Evolutionary conservation across 208 protist genomes (phyloP).

Genomic region (Leishmania tarentolae): DNA sequence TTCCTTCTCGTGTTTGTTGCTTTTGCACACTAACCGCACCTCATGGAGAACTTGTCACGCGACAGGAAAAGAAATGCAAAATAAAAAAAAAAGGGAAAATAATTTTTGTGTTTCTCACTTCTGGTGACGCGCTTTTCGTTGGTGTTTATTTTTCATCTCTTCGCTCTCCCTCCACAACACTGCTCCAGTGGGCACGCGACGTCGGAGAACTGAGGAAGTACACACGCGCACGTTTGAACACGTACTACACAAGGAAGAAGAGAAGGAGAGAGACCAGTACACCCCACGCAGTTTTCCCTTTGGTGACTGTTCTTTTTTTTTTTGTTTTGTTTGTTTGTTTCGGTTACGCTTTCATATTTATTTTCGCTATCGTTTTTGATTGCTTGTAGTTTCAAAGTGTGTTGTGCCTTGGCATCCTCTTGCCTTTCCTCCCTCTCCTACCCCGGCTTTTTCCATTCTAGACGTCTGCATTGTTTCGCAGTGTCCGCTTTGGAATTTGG

Average conservation of each 20-base stretch:
- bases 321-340: neutral
- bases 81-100: too few species aligned
- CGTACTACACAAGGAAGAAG: neutral
- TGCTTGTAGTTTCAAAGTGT: neutral
- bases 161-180: neutral
- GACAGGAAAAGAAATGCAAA: neutral
- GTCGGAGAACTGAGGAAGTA: neutral
- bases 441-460: neutral
- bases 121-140: neutral
- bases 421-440: neutral
- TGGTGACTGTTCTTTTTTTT: neutral
- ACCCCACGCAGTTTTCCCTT: neutral
- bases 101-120: neutral
- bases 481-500: neutral
- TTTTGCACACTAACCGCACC: neutral
- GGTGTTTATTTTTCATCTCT: neutral
- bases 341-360: too few species aligned
- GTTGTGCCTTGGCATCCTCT: neutral
- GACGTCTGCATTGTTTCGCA: neutral
- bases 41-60: neutral
- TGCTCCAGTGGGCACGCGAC: neutral
- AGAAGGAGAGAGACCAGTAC: neutral
- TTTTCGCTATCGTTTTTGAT: too few species aligned
- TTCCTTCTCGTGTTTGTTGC: neutral
- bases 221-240: neutral